A percentile compares a stretch with the other conserved stretches of the same genome.
Conservation (phyloP, 163 green algal species). For the Chloromonas sp. region DNA sequence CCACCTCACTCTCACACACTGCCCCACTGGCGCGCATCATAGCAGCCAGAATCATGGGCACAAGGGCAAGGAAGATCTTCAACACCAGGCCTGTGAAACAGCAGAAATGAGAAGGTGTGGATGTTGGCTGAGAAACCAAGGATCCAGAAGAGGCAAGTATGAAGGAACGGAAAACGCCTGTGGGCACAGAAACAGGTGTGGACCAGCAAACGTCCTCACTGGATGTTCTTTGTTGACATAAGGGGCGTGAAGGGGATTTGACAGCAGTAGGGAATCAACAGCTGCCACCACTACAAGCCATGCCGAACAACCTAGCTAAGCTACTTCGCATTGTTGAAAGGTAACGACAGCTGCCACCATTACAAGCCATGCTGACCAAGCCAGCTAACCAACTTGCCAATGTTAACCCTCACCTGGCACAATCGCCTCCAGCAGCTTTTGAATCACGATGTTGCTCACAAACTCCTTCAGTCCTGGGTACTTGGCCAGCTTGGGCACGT, state of each 20-base stretch:
- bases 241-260: too few species aligned
- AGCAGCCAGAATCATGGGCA: conserved; percentile 57
- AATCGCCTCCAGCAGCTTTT: conserved; percentile 54
- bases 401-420: conserved; percentile 36
- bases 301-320: too few species aligned
- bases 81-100: conserved; percentile 58
- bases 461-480: conserved; percentile 34
- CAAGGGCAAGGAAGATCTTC: conserved; percentile 66
- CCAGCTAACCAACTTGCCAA: too few species aligned
- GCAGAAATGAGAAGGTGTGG: background rate
- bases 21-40: conserved; percentile 58
- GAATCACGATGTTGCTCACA: conserved; percentile 33
- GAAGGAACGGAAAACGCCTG: background rate
- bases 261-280: too few species aligned
- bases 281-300: too few species aligned
- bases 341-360: too few species aligned
- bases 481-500: conserved; percentile 40
- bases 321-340: too few species aligned
- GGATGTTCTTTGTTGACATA: background rate
- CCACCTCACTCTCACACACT: conserved; percentile 39
- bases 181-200: background rate
- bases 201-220: background rate
- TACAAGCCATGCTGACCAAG: too few species aligned
- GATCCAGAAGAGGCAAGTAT: background rate
- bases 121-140: background rate